Evolutionary conservation across 139 green algal species (phyloP), one percentile per base, ranked within the genome.

Genomic region (Volvox africanus): DNA sequence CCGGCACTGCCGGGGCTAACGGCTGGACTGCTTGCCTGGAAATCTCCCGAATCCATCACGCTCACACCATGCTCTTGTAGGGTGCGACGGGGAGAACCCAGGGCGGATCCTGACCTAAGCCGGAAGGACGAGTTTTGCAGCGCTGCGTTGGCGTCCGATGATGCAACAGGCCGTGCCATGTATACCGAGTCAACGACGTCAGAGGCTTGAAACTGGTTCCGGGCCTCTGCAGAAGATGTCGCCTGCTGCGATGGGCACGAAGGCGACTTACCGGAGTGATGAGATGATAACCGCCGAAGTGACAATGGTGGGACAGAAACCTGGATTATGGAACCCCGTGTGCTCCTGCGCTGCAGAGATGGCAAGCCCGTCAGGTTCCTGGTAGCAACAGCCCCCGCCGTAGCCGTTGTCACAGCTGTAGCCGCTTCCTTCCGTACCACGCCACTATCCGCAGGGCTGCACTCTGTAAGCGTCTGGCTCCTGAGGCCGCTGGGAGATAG

Each of bases 91-190:
- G 71, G 71, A 33, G 19, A 35, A 20, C 26, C 24, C 14, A 65
- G 24, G 33, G 33, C 33, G 28, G 13, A 26, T 6, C 2, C 14
- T 9, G 83, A n/a, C 9, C n/a, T n/a, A 11, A 89, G 69, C 0
- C 85, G 85, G 85, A 44, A 82, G 21, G 69, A 82, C 22, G 69
- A 19, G 28, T 16, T 89, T 26, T 82, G 69, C 17, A 89, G 36
- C 68, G 82, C 82, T 30, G 32, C 65, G 17, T 26, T 35, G 35
- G 82, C 82, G 78, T 79, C 82, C 5, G 33, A 33, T 11, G 28
- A 35, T 1, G 82, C 82, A 36, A 32, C 82, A 77, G n/a, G 30
- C n/a, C 61, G 61, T 12, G 28, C 55, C 75, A 79, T 32, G 75
- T 61, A 81, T 16, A 73, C 65, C 24, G 65, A 73, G 44, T 55